These are phyloP conservation scores for Chamaecrista fasciculata DNA, from an alignment of 306 rosid species.

Conservation along the genomic window DNA sequence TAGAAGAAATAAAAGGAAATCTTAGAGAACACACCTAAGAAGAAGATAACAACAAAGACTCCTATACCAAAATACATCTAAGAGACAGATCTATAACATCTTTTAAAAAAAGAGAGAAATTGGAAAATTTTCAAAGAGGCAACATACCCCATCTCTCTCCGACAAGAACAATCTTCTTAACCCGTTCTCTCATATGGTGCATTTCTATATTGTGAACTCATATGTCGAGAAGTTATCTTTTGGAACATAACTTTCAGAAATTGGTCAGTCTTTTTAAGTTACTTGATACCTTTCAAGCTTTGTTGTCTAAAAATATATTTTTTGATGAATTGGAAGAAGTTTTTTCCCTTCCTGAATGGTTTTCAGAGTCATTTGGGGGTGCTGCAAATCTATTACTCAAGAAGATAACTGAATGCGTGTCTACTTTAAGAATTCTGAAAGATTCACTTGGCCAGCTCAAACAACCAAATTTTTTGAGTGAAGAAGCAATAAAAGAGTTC, in stretches of 20 bases:
- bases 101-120: too few relatives aligned
- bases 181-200: slow-evolving; percentile 32
- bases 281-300: slow-evolving; percentile 40
- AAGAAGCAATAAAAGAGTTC: slow-evolving; percentile 22
- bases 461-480: slow-evolving; percentile 11
- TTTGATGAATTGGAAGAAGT: slow-evolving; percentile 29
- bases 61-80: too few relatives aligned
- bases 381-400: neutral
- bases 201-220: slow-evolving; percentile 45
- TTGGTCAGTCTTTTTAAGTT: slow-evolving; percentile 24
- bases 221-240: slow-evolving; percentile 31
- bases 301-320: slow-evolving; percentile 30
- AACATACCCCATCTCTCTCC: too few relatives aligned
- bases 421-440: slow-evolving; percentile 27
- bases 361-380: neutral
- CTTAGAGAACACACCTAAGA: too few relatives aligned
- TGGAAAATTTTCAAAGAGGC: too few relatives aligned
- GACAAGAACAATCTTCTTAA: too few relatives aligned
- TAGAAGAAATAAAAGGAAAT: too few relatives aligned
- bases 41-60: too few relatives aligned
- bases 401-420: slow-evolving; percentile 41
- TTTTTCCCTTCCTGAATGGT: slow-evolving; percentile 14
- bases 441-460: slow-evolving; percentile 33
- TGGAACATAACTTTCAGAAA: slow-evolving; percentile 12
- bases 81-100: too few relatives aligned